These are phyloP conservation scores for Psidium guajava DNA, from an alignment of 345 rosid species.

Conservation along the genomic window DNA sequence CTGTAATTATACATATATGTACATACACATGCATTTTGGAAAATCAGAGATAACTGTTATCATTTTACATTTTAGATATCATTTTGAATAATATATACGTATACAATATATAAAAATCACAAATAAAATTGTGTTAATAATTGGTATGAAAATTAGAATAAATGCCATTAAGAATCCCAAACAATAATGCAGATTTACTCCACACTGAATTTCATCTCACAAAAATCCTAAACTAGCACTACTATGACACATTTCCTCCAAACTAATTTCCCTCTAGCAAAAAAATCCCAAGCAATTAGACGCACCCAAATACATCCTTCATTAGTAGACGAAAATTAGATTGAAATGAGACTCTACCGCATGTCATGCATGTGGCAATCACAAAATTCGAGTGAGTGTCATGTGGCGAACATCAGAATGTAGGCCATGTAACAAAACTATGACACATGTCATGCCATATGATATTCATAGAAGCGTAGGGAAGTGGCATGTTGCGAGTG, in stretches of 20 bases:
- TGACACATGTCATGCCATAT: accelerated
- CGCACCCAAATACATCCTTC: accelerated
- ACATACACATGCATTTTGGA: not conserved
- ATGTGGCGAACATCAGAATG: accelerated
- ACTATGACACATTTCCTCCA: not conserved
- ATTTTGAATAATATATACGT: not conserved
- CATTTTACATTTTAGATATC: not conserved
- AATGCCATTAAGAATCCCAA: not conserved
- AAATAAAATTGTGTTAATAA: no score
- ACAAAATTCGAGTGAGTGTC: not conserved
- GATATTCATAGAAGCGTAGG: not conserved
- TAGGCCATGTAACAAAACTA: accelerated
- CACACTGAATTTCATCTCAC: no score
- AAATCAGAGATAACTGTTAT: not conserved
- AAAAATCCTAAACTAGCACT: not conserved
- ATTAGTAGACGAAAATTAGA: no score
- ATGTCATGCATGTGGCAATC: not conserved
- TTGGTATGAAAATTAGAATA: not conserved
- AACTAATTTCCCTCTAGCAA: no score
- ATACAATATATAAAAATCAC: no score
- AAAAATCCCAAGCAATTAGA: no score
- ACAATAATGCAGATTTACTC: not conserved
- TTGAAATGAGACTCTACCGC: accelerated
- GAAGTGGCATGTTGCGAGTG: accelerated
- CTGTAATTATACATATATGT: no score